Conservation (phyloP, 2,329 filamentous ascomycete genomes). For the Aureobasidium melanogenum region DNA sequence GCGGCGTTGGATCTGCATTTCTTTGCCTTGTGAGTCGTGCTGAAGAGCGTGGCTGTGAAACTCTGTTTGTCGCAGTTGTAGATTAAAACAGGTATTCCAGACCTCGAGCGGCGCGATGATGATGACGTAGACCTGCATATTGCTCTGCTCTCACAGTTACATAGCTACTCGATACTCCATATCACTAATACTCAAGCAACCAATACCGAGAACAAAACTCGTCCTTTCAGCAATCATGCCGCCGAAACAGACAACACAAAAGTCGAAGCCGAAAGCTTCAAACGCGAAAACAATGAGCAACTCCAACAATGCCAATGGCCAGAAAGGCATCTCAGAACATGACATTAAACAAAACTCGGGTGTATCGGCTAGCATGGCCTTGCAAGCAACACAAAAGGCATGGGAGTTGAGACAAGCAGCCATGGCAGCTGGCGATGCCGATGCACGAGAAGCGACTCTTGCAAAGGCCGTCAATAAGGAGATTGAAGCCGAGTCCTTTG, state of each 20-base stretch:
- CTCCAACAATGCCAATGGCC: not conserved
- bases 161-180: too few relatives aligned
- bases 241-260: not conserved
- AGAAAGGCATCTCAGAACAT: slow-evolving; percentile 23
- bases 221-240: not conserved
- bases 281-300: not conserved
- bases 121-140: slow-evolving; percentile 1
- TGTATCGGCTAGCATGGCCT: slow-evolving; percentile 29
- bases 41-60: not conserved
- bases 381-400: slow-evolving; percentile 29
- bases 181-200: not conserved
- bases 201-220: not conserved
- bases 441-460: slow-evolving; percentile 31
- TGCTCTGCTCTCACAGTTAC: not conserved
- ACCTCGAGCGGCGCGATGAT: not conserved
- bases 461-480: slow-evolving; percentile 33
- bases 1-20: not conserved
- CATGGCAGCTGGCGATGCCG: slow-evolving; percentile 29
- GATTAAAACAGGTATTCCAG: not conserved
- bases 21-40: not conserved
- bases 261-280: not conserved
- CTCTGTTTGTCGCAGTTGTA: not conserved
- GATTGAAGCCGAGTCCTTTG: slow-evolving; percentile 33
- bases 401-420: slow-evolving; percentile 32
- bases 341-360: slow-evolving; percentile 32